Evolutionary conservation across 2,329 filamentous ascomycete species (phyloP).

Genomic region (Diplodia corticola): DNA sequence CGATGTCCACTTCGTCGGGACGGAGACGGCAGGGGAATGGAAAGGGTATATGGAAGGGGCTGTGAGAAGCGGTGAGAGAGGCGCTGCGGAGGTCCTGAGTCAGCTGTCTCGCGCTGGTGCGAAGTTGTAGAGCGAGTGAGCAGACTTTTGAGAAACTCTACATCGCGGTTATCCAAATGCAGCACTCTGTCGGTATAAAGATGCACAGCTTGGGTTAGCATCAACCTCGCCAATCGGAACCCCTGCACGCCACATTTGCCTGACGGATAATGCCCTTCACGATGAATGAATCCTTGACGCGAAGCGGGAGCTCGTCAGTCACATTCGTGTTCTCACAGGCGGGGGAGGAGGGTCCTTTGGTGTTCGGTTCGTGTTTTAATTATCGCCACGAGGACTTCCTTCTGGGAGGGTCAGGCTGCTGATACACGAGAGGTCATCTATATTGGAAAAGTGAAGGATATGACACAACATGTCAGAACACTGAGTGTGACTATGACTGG

Average conservation of each 20-base stretch:
- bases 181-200: not conserved
- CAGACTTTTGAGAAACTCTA: not conserved
- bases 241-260: not conserved
- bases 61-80: constrained; percentile 51
- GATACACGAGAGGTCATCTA: too few relatives aligned
- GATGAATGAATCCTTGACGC: too few relatives aligned
- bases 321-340: too few relatives aligned
- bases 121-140: not conserved
- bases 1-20: constrained; percentile 56
- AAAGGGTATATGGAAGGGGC: constrained; percentile 63
- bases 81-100: constrained; percentile 48
- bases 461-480: not conserved
- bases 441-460: too few relatives aligned
- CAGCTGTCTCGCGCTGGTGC: not conserved
- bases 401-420: too few relatives aligned
- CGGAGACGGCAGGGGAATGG: constrained; percentile 56
- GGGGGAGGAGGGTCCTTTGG: too few relatives aligned
- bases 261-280: not conserved
- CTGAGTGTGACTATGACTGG: not conserved
- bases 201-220: not conserved
- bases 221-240: not conserved
- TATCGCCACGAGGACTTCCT: too few relatives aligned
- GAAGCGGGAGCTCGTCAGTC: too few relatives aligned
- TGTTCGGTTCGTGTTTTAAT: too few relatives aligned
- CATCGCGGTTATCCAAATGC: not conserved